A percentile compares a stretch with the other conserved stretches of the same genome.
phyloP scores from a whole-genome alignment of 164 flowering plant genomes.

The Liquidambar formosana region DNA sequence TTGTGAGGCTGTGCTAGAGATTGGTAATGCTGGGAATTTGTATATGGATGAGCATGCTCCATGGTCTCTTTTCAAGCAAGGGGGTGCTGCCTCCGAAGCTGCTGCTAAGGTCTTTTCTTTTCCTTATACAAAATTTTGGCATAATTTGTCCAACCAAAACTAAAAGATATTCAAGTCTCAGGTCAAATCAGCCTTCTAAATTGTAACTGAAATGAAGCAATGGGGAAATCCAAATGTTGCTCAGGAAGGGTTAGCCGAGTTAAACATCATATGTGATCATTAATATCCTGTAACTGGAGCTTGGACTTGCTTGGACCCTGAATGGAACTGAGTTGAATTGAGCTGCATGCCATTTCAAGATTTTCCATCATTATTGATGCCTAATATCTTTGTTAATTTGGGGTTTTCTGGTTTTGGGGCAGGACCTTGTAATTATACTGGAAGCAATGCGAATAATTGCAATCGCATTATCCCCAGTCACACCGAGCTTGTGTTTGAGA shows the following conservation, averaged over 20 bases:
- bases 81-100: conserved; percentile 78
- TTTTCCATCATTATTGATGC: background rate
- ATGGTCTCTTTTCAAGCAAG: conserved; percentile 90
- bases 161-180: background rate
- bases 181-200: background rate
- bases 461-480: conserved; percentile 73
- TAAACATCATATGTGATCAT: too few relatives aligned
- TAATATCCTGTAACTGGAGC: background rate
- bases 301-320: too few relatives aligned
- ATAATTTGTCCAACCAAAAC: background rate
- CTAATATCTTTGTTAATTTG: background rate
- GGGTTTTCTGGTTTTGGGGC: conserved; percentile 16
- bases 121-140: background rate
- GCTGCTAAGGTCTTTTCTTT: conserved; percentile 74
- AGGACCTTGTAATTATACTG: conserved; percentile 87
- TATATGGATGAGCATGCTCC: conserved; percentile 89
- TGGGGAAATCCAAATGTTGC: too few relatives aligned
- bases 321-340: too few relatives aligned
- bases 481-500: conserved; percentile 68
- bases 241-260: too few relatives aligned
- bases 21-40: conserved; percentile 85
- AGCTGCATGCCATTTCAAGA: background rate
- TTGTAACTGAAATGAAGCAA: too few relatives aligned
- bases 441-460: conserved; percentile 92
- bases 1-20: conserved; percentile 86